Conservation (phyloP, 2,329 filamentous ascomycete species). For the Ascochyta pisi region DNA sequence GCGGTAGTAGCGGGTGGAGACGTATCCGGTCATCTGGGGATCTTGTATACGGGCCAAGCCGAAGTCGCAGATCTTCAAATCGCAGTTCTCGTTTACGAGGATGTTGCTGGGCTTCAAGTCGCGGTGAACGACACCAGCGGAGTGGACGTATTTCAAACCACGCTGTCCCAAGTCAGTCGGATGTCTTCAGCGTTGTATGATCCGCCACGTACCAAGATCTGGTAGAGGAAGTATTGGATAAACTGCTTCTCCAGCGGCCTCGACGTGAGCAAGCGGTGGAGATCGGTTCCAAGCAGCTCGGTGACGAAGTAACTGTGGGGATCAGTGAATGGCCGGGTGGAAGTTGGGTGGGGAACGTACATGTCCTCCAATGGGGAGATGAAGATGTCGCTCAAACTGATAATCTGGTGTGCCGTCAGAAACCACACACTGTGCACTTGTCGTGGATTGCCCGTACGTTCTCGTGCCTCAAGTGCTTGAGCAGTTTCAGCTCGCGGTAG, state of each 20-base stretch:
- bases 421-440: background rate
- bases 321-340: slow-evolving; percentile 23
- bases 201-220: slow-evolving; percentile 80
- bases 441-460: slow-evolving; percentile 67
- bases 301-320: slow-evolving; percentile 88
- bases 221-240: slow-evolving; percentile 99
- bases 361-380: slow-evolving; percentile 99
- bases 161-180: slow-evolving; percentile 64
- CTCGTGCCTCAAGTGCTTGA: slow-evolving; percentile 96
- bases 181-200: slow-evolving; percentile 64
- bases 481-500: slow-evolving; percentile 94
- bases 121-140: slow-evolving; percentile 94
- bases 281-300: slow-evolving; percentile 93
- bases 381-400: slow-evolving; percentile 98
- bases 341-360: slow-evolving; percentile 60
- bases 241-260: slow-evolving; percentile 98
- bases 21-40: slow-evolving; percentile 99
- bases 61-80: slow-evolving; percentile 99
- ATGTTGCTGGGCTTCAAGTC: slow-evolving; percentile 99
- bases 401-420: slow-evolving; percentile 66
- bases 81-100: slow-evolving; percentile 98
- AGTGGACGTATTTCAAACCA: slow-evolving; percentile 98
- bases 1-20: slow-evolving; percentile 97
- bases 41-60: slow-evolving; percentile 97
- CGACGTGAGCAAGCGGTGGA: slow-evolving; percentile 93